Percentiles rank a stretch among this genome's conserved stretches.
These are phyloP conservation scores for Lentinula sp. DNA, from an alignment of 768 basidiomycete species.

Conservation along the genomic window DNA sequence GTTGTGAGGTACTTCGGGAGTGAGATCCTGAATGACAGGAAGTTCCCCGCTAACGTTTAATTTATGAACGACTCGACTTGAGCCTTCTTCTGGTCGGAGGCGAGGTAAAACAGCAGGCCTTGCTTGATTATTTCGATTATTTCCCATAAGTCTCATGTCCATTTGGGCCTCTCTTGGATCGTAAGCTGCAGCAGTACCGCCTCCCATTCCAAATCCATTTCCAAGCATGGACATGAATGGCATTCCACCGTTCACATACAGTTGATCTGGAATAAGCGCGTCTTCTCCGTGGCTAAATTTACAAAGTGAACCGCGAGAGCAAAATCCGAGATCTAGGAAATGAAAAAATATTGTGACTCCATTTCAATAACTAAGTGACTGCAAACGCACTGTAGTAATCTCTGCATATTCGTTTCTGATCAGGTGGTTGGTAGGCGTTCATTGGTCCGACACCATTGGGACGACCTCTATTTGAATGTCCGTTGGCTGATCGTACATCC, in stretches of 20 bases:
- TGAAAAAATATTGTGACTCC: conserved; percentile 8
- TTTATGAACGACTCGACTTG: conserved; percentile 28
- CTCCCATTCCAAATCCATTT: conserved; percentile 42
- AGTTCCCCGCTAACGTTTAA: conserved; percentile 59
- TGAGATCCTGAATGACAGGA: conserved; percentile 80
- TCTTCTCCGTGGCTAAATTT: conserved; percentile 93
- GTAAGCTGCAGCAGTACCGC: conserved; percentile 45
- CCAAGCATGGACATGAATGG: conserved; percentile 73
- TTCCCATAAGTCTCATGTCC: conserved; percentile 59
- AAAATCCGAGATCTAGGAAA: conserved; percentile 78
- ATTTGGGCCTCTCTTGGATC: conserved; percentile 77
- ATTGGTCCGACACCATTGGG: conserved; percentile 26
- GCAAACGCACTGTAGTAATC: conserved; percentile 84
- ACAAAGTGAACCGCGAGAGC: conserved; percentile 81
- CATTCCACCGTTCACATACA: conserved; percentile 51
- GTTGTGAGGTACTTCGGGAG: conserved; percentile 42
- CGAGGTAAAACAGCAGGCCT: conserved; percentile 57
- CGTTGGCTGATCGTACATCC: conserved; percentile 30
- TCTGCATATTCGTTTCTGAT: conserved; percentile 72
- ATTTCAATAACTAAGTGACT: neutral
- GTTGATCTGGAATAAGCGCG: conserved; percentile 66
- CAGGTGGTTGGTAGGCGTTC: conserved; percentile 62
- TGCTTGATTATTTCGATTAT: conserved; percentile 32
- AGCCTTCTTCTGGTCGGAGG: conserved; percentile 44
- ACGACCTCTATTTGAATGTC: conserved; percentile 35